Evolutionary conservation across 495 filamentous ascomycete species (phyloP).

Genomic region (Lasiosphaeria hispida): DNA sequence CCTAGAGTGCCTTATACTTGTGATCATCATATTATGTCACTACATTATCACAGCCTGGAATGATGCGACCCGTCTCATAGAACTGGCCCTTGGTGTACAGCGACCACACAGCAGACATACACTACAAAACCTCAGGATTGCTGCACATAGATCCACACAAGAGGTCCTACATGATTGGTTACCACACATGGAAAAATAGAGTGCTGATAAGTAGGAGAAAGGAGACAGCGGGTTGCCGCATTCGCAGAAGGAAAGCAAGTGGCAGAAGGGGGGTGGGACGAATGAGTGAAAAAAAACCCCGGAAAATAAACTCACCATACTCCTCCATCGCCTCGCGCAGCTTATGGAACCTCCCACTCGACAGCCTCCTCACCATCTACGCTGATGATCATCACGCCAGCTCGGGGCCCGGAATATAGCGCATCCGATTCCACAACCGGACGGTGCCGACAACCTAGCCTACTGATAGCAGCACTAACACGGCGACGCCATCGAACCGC

Average conservation of each 20-base stretch:
- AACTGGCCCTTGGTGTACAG: slow-evolving; percentile 34
- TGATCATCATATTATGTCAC: slow-evolving; percentile 26
- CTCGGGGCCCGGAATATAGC: slow-evolving; percentile 25
- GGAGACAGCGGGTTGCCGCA: background rate
- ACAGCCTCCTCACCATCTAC: slow-evolving; percentile 21
- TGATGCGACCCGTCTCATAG: slow-evolving; percentile 45
- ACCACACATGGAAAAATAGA: background rate
- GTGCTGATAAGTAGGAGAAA: background rate
- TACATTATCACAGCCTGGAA: slow-evolving; percentile 43
- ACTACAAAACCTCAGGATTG: slow-evolving; percentile 33
- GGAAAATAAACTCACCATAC: background rate
- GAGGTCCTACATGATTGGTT: slow-evolving; percentile 8
- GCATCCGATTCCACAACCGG: slow-evolving; percentile 22
- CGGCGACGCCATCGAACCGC: background rate
- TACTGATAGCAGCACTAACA: background rate
- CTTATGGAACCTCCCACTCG: slow-evolving; percentile 17
- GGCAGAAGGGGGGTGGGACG: too few species aligned
- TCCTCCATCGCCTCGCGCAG: slow-evolving; percentile 27
- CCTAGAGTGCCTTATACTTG: slow-evolving; percentile 32
- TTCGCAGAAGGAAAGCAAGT: background rate
- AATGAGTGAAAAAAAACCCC: background rate
- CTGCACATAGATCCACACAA: slow-evolving; percentile 45
- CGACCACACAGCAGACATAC: slow-evolving; percentile 31
- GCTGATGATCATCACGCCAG: slow-evolving; percentile 21
- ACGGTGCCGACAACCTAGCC: background rate